A percentile compares a stretch with the other conserved stretches of the same genome.
Evolutionary conservation across 2,329 filamentous ascomycete genomes (phyloP).

Genomic region (Aspergillus phoenicis): DNA sequence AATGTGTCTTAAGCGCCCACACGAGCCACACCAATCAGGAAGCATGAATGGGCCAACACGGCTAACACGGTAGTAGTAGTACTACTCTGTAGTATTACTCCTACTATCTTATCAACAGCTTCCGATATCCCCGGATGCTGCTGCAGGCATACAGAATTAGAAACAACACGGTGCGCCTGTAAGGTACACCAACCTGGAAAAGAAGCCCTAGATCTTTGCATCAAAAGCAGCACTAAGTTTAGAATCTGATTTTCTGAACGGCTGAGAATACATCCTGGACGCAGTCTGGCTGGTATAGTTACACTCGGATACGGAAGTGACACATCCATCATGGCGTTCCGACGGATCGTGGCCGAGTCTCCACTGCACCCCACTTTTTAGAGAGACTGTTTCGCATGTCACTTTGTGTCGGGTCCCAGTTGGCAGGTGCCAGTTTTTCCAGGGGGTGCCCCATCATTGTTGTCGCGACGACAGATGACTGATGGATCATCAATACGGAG

Average conservation of each 20-base stretch:
- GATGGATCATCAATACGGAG: background rate
- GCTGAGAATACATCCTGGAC: no score
- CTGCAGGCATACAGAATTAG: background rate
- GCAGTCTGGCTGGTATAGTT: background rate
- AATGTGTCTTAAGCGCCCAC: background rate
- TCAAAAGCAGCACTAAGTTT: no score
- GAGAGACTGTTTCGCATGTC: conserved; percentile 11
- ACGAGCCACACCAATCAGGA: background rate
- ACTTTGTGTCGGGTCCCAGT: conserved; percentile 1
- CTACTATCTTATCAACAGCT: background rate
- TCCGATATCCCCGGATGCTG: background rate
- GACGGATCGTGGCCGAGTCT: background rate
- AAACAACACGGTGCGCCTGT: background rate
- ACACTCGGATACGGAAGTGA: background rate
- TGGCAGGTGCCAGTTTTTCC: conserved; percentile 6
- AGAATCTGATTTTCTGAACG: no score
- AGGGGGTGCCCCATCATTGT: background rate
- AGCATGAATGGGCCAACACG: background rate
- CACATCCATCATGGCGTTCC: background rate
- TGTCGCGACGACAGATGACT: background rate
- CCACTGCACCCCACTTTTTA: conserved; percentile 6
- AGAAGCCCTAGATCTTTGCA: background rate
- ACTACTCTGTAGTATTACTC: background rate
- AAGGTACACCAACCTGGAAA: background rate
- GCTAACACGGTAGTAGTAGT: background rate